These are phyloP conservation scores for Ogataea glucozyma DNA, from an alignment of 805 yeast genomes.

Conservation along the genomic window DNA sequence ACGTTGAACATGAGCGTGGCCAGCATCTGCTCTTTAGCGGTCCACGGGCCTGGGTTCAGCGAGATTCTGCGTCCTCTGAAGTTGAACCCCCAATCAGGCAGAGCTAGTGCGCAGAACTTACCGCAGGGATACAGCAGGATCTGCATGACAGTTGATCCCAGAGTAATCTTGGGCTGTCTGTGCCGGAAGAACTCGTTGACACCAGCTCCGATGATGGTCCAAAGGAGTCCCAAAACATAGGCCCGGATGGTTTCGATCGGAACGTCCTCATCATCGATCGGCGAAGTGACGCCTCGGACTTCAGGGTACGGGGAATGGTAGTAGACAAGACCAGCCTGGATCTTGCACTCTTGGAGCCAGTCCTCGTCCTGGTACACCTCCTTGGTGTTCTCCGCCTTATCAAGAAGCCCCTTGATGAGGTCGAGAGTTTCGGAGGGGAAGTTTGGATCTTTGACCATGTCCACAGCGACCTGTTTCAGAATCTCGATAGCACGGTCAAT, in stretches of 20 bases:
- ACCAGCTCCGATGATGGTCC: conserved; percentile 51
- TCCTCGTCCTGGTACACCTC: conserved; percentile 6
- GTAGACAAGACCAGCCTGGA: conserved; percentile 39
- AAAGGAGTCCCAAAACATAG: conserved; percentile 17
- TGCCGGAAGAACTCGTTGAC: conserved; percentile 60
- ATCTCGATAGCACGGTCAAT: conserved; percentile 32
- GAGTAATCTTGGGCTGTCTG: conserved; percentile 53
- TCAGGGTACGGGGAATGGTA: conserved; percentile 62
- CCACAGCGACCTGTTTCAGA: conserved; percentile 27
- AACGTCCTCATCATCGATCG: conserved; percentile 50
- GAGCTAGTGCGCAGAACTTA: conserved; percentile 42
- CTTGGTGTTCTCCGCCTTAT: conserved; percentile 22
- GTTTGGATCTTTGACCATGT: conserved; percentile 36
- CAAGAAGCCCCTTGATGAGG: neutral
- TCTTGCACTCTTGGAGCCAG: conserved; percentile 26
- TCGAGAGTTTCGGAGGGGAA: conserved; percentile 31
- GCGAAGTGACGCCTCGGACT: conserved; percentile 61
- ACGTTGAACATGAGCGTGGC: conserved; percentile 47
- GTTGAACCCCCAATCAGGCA: conserved; percentile 45
- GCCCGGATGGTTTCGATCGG: conserved; percentile 46
- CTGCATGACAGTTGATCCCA: conserved; percentile 56
- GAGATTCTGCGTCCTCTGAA: conserved; percentile 40
- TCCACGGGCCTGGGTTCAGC: conserved; percentile 67
- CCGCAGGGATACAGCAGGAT: conserved; percentile 65
- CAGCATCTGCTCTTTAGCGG: conserved; percentile 64